These are phyloP conservation scores for Lentinula novae-zelandiae DNA, from an alignment of 1,284 basidiomycete genomes.

Conservation along the genomic window DNA sequence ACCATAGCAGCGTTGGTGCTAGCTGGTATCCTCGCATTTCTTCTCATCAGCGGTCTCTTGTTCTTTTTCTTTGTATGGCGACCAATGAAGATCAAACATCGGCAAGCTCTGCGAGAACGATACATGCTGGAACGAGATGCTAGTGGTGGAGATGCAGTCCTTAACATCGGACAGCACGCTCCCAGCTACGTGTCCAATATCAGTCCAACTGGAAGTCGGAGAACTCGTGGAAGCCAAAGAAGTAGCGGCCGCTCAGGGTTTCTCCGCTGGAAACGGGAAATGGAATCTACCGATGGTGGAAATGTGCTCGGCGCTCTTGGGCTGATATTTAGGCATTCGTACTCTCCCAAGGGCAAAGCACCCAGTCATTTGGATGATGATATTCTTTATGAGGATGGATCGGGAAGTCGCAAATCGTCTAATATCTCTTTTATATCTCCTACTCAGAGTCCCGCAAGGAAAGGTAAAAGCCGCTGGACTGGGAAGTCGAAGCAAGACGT, in stretches of 20 bases:
- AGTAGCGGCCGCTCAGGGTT: slow-evolving; percentile 32
- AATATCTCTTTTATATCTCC: neutral
- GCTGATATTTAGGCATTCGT: slow-evolving; percentile 38
- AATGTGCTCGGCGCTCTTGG: slow-evolving; percentile 28
- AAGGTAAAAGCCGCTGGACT: slow-evolving; percentile 24
- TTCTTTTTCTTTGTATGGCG: slow-evolving; percentile 42
- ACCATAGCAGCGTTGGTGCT: slow-evolving; percentile 63
- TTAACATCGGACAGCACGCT: slow-evolving; percentile 19
- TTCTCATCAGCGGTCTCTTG: slow-evolving; percentile 37
- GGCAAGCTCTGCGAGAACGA: slow-evolving; percentile 21
- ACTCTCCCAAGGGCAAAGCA: slow-evolving; percentile 16
- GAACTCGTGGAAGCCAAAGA: slow-evolving; percentile 8
- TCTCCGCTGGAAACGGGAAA: slow-evolving; percentile 37
- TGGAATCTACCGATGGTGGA: slow-evolving; percentile 24
- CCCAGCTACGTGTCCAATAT: neutral
- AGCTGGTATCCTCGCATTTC: slow-evolving; percentile 46
- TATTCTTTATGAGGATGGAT: slow-evolving; percentile 23
- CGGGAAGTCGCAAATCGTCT: slow-evolving; percentile 8
- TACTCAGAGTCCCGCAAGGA: neutral
- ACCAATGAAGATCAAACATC: slow-evolving; percentile 33
- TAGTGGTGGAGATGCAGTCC: slow-evolving; percentile 17
- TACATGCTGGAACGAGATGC: slow-evolving; percentile 16
- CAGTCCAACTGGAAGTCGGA: neutral
- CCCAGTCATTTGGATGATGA: slow-evolving; percentile 8
- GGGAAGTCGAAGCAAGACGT: slow-evolving; percentile 23